Base-by-base conservation (phyloP, 805 yeast genomes). In the Myxozyma geophila region DNA sequence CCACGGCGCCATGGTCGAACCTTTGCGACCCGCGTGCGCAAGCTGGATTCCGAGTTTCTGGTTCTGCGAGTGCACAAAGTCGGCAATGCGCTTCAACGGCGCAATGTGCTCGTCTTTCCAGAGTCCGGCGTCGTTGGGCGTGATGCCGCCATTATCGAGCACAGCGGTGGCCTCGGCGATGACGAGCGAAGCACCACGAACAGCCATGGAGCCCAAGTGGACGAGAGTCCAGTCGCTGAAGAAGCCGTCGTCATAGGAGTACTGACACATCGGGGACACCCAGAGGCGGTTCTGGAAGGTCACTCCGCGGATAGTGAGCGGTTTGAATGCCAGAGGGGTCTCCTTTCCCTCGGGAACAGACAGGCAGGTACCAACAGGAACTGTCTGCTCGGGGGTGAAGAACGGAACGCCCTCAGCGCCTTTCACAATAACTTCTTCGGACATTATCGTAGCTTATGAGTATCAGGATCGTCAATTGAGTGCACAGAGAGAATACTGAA, bases 1-100 rank as follows among this genome's bases (percentile, higher is more conserved):
- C 73, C 75, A 57, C 71, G 70, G 67, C 63, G 78, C 15, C 76
- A 76, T 3, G 19, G 77, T 77, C 59, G 77, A 72, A 0, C 77
- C 79, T 67, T 83, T 82, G 69, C 86, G 79, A 56, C 87, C 88
- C 37, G 82, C 85, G 71, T 84, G 87, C 13, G 80, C 81, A 28
- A 85, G 48, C 72, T 85, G 89, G 57, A 83, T 73, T 39, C 87
- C 88, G 62, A 84, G 79, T 23, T 72, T 72, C 40, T 75, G 77
- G 47, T 71, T 72, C 62, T 81, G 79, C 1, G 70, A 71, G 66
- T 82, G 85, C 33, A 81, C 79, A 48, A 69, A 75, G 54, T 81
- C 82, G 41, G 71, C 78, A 53, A 83, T 73, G 46, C 73, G 73
- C 67, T 77, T 77, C 77, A 78, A 72, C 19, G 75, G 75, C 7